Percentiles rank a stretch among this genome's conserved stretches.
phyloP scores from a whole-genome alignment of 495 filamentous ascomycete species.

The Podospora anserina region DNA sequence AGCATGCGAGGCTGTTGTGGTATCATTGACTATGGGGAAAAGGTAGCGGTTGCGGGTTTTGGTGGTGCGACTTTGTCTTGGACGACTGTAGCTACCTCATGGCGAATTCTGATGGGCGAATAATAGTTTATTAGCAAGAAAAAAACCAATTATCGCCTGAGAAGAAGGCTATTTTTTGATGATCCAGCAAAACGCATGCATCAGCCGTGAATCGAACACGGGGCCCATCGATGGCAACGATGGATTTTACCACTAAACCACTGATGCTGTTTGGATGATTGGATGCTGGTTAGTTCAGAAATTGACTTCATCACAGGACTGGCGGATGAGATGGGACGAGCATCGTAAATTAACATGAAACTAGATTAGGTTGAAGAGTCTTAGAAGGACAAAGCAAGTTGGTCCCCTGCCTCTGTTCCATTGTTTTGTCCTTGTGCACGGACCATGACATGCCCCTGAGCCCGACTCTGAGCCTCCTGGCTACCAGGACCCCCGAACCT shows the following conservation, averaged over 20 bases:
- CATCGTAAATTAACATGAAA: too few species aligned
- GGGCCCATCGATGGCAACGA: slow-evolving; percentile 54
- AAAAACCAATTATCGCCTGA: too few species aligned
- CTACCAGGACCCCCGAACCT: not conserved
- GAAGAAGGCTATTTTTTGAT: too few species aligned
- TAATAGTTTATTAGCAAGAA: too few species aligned
- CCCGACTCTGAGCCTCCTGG: not conserved
- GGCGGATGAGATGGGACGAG: too few species aligned
- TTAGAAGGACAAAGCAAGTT: not conserved
- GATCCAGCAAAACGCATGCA: not conserved
- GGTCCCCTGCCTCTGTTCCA: not conserved
- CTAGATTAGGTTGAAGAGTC: too few species aligned
- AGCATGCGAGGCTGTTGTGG: not conserved
- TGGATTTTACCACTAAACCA: slow-evolving; percentile 51
- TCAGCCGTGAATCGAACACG: slow-evolving; percentile 53
- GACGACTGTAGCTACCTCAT: not conserved
- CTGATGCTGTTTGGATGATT: slow-evolving; percentile 4
- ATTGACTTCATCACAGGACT: not conserved
- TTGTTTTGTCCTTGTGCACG: not conserved
- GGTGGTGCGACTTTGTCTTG: not conserved
- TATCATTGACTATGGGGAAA: not conserved
- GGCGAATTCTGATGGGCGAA: not conserved
- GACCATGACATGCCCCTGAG: not conserved
- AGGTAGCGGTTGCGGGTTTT: not conserved
- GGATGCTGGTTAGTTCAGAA: not conserved